Evolutionary conservation across 441 rosid genomes (phyloP).

Genomic region (Metrosideros polymorpha): DNA sequence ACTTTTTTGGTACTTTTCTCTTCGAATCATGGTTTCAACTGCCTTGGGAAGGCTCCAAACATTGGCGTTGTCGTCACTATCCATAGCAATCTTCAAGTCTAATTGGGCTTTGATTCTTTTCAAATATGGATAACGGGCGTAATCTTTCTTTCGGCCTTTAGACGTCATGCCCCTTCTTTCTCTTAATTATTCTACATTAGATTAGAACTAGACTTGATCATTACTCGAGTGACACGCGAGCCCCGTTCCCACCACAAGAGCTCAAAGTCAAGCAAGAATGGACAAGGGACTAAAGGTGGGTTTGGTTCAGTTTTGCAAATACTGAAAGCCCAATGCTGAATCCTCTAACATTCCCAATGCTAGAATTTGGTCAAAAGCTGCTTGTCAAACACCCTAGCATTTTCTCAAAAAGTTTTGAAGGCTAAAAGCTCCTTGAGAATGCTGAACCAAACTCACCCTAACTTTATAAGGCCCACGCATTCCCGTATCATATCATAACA

Average conservation of each 20-base stretch:
- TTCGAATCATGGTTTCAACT: background rate
- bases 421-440: too few species aligned
- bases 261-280: background rate
- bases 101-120: background rate
- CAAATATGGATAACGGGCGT: background rate
- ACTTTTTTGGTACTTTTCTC: too few species aligned
- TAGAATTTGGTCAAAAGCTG: too few species aligned
- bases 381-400: too few species aligned
- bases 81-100: background rate
- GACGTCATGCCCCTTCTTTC: background rate
- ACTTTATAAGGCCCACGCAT: background rate
- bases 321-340: too few species aligned
- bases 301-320: too few species aligned
- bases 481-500: background rate
- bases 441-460: too few species aligned
- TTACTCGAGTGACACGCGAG: background rate
- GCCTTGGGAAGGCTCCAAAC: background rate
- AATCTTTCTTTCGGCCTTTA: background rate
- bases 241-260: background rate
- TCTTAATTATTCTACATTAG: too few species aligned
- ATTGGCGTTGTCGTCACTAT: background rate
- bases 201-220: accelerated
- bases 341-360: too few species aligned
- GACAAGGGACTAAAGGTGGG: background rate
- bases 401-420: too few species aligned